phyloP scores from a whole-genome alignment of 495 filamentous ascomycete species.

The Sordaria brevicollis region DNA sequence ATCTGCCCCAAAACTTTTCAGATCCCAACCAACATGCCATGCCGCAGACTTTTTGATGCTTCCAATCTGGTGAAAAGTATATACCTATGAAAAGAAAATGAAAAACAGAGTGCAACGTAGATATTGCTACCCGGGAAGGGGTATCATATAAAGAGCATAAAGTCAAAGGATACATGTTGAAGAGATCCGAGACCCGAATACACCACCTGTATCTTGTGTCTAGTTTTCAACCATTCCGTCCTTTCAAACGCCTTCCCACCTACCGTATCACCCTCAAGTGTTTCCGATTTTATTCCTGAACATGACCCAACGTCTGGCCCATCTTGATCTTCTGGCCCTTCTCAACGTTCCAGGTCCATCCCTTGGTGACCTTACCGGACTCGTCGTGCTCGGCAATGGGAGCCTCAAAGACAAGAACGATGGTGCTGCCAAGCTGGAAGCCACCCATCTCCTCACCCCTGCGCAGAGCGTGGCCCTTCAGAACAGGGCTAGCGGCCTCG shows the following conservation, averaged over 20 bases:
- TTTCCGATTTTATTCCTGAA: conserved; percentile 15
- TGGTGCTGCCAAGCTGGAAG: conserved; percentile 90
- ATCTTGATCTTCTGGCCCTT: conserved; percentile 84
- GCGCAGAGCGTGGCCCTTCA: conserved; percentile 72
- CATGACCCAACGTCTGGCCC: conserved; percentile 69
- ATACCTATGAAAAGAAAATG: neutral
- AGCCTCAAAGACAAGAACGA: conserved; percentile 95
- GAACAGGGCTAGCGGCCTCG: conserved; percentile 58
- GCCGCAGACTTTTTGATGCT: neutral
- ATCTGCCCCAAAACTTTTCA: neutral
- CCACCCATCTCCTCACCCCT: conserved; percentile 96
- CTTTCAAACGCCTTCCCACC: neutral
- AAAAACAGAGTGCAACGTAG: neutral
- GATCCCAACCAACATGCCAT: neutral
- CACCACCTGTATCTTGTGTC: neutral
- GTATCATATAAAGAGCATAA: neutral
- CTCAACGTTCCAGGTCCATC: conserved; percentile 74
- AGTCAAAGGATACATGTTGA: neutral
- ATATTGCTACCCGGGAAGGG: neutral
- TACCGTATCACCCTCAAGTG: neutral
- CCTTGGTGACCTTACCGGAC: conserved; percentile 51
- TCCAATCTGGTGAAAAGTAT: neutral
- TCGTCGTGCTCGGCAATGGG: conserved; percentile 58
- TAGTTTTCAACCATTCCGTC: neutral
- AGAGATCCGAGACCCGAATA: neutral